Percentiles rank a stretch among this genome's conserved stretches.
Conservation (phyloP, 179 eudicot genomes). For the Heliamphora pulchella region DNA sequence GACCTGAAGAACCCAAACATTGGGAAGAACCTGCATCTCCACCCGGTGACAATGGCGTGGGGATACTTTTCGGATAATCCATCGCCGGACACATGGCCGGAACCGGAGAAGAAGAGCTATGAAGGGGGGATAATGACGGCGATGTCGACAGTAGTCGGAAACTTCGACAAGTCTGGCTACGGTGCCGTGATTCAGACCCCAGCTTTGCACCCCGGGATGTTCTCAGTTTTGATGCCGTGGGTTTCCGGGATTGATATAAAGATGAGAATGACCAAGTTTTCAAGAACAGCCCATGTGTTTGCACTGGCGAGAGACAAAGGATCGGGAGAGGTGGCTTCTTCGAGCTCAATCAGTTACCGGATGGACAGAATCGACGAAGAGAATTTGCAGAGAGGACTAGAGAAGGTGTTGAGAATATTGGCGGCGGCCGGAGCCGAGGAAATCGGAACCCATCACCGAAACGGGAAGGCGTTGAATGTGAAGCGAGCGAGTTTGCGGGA, state of each 20-base stretch:
- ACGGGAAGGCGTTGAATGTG: constrained; percentile 35
- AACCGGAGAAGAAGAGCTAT: constrained; percentile 43
- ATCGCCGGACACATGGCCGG: constrained; percentile 24
- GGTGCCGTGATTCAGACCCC: constrained; percentile 63
- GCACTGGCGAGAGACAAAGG: constrained; percentile 56
- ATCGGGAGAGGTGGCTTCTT: constrained; percentile 33
- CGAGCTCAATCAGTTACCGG: constrained; percentile 33
- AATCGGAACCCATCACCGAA: constrained; percentile 48
- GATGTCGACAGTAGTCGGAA: constrained; percentile 43
- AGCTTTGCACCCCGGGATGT: constrained; percentile 57
- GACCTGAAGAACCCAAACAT: constrained; percentile 48
- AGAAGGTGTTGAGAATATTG: constrained; percentile 49
- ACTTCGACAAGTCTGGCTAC: constrained; percentile 33
- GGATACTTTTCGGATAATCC: constrained; percentile 47
- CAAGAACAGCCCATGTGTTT: constrained; percentile 56
- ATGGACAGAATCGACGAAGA: constrained; percentile 34
- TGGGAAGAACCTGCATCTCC: constrained; percentile 50
- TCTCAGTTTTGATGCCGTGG: constrained; percentile 54
- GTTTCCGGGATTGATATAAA: constrained; percentile 44
- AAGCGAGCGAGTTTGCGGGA: constrained; percentile 33
- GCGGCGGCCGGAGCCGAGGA: constrained; percentile 72
- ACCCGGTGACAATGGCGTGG: constrained; percentile 67
- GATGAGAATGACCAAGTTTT: constrained; percentile 43
- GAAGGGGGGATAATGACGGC: constrained; percentile 65
- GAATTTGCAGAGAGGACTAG: constrained; percentile 40